Evolutionary conservation across 768 basidiomycete species (phyloP), one percentile per base, ranked within the genome.

Genomic region (Xerocomus potaroensis): DNA sequence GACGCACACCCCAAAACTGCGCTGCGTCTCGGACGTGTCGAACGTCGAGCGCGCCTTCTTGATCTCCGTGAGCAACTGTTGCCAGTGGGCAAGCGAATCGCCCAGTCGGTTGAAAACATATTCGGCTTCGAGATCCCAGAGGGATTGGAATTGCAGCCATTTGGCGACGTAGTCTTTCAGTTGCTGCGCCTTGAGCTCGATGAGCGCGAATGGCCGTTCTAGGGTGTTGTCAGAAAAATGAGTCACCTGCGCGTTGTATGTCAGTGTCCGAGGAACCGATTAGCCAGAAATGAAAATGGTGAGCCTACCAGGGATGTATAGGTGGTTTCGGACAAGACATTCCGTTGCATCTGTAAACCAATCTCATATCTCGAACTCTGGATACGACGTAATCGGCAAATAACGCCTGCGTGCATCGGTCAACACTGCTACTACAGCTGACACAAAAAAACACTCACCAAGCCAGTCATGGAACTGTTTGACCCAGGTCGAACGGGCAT

Each of bases 101-200:
- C 96, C 96, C 7, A 99, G 84, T 0, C 90, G 87, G 58, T 84
- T 84, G 76, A 96, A 98, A 29, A 99, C 94, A 61, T 89, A 87
- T 76, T 98, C 95, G 23, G 94, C 80, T 68, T 98, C 93, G 33
- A 98, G 81, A 64, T 99, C 96, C 96, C 95, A 98, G 0, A 98
- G 75, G 0, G 95, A 95, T 68, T 98, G 96, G 79, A 99, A 98
- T 60, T 95, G 94, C 0, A 98, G 79, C 96, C 96, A 99, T 71
- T 96, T 96, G 49, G 77, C 89, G 41, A 97, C 92, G 67, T 99
- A 99, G 37, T 86, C 84, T 56, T 78, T 84, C 44, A 99, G 77
- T 50, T 90, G 82, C 47, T 87, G 84, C 14, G 93, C 83, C 68
- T 96, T 96, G 56, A 68, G 72, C 67, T 97, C 93, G 58, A 99